Percentiles rank a stretch among this genome's conserved stretches.
These are phyloP conservation scores for Heliosperma pusillum DNA, from an alignment of 148 eudicot genomes.

Conservation along the genomic window DNA sequence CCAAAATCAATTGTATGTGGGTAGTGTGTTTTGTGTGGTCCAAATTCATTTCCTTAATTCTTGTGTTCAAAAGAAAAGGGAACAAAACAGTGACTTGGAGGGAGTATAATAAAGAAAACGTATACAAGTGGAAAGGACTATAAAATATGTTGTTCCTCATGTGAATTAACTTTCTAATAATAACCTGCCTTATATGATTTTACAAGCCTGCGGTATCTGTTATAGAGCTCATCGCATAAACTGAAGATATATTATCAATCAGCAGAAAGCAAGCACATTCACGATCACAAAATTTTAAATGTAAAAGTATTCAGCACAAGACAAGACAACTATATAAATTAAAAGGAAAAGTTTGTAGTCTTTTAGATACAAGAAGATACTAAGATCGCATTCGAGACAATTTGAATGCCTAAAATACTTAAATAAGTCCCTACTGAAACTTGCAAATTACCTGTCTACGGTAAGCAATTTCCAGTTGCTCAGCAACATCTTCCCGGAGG, in stretches of 20 bases:
- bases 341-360: neutral
- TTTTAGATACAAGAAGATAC: no score
- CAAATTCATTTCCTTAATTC: no score
- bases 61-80: no score
- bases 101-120: neutral
- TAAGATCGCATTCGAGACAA: neutral
- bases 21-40: no score
- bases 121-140: neutral
- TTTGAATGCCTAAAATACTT: neutral
- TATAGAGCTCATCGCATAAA: neutral
- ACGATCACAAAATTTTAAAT: neutral
- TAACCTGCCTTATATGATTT: neutral
- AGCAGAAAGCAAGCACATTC: neutral
- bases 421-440: neutral
- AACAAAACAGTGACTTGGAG: no score
- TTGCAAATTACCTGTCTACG: constrained; percentile 53
- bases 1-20: no score
- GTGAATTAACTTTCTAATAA: neutral
- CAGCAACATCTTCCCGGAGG: constrained; percentile 92
- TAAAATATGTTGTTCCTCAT: neutral
- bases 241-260: neutral
- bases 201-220: neutral
- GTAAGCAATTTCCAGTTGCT: constrained; percentile 92
- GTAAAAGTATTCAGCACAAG: neutral
- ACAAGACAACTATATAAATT: no score